Percentiles rank a stretch among this genome's conserved stretches.
Conservation (phyloP, 768 basidiomycete genomes). For the Phylloporus sp. region DNA sequence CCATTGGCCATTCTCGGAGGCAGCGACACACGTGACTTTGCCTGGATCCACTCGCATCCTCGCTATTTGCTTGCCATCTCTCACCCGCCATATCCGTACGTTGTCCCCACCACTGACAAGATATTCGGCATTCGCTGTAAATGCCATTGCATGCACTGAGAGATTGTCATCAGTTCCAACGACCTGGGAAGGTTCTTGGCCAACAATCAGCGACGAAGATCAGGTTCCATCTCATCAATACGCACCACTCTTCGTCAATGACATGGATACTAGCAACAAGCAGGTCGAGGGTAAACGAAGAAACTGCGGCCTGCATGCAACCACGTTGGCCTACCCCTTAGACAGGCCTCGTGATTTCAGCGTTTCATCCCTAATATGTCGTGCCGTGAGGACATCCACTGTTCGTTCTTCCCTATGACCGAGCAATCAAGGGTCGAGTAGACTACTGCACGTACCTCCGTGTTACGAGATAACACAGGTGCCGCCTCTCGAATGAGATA, state of each 20-base stretch:
- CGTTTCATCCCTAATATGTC: too few relatives aligned
- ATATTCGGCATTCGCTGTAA: background rate
- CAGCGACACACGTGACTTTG: background rate
- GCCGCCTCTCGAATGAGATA: too few relatives aligned
- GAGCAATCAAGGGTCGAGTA: background rate
- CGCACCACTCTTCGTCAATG: too few relatives aligned
- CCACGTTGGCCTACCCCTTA: too few relatives aligned
- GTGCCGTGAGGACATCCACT: too few relatives aligned
- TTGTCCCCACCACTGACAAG: background rate
- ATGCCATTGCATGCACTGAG: background rate
- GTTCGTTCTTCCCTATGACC: too few relatives aligned
- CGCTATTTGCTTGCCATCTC: background rate
- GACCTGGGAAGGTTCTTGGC: background rate
- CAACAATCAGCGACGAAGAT: background rate
- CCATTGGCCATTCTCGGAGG: background rate
- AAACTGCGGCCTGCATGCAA: too few relatives aligned
- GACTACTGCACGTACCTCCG: background rate
- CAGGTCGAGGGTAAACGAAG: too few relatives aligned
- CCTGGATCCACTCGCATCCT: background rate
- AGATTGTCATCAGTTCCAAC: background rate
- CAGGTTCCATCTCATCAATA: too few relatives aligned
- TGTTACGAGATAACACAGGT: too few relatives aligned
- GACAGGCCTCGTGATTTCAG: too few relatives aligned
- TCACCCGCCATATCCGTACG: background rate
- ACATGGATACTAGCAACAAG: too few relatives aligned